phyloP scores from a whole-genome alignment of 2,329 filamentous ascomycete species.

The Phialophora chinensis region DNA sequence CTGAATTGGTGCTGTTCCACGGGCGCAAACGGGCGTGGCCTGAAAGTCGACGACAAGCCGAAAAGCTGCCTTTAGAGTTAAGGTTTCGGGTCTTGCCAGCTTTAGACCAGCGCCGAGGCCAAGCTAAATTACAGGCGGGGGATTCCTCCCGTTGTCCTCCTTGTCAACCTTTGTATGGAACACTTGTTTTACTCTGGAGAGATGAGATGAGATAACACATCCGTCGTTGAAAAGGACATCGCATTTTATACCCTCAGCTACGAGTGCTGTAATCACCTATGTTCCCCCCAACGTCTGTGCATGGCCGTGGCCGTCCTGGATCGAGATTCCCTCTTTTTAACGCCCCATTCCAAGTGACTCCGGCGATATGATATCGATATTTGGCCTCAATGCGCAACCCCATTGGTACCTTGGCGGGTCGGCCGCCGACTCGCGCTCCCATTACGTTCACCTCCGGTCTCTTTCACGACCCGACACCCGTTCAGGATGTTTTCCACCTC shows the following conservation, averaged over 20 bases:
- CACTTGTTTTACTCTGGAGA: neutral
- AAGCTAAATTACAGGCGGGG: neutral
- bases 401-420: no score
- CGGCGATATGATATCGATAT: neutral
- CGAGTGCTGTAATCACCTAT: neutral
- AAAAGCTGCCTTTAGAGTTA: neutral
- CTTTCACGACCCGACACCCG: no score
- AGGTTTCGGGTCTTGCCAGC: neutral
- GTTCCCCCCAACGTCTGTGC: no score
- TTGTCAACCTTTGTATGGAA: neutral
- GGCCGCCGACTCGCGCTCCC: no score
- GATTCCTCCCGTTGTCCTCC: neutral
- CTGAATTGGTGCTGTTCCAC: neutral
- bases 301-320: no score
- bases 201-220: neutral
- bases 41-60: neutral
- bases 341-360: neutral
- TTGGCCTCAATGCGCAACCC: no score
- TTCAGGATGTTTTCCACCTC: no score
- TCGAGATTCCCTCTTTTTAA: neutral
- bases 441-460: no score
- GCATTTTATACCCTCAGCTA: neutral
- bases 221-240: neutral
- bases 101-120: neutral
- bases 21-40: neutral